Evolutionary conservation across 805 yeast genomes (phyloP).

Genomic region (Huiozyma naganishii): DNA sequence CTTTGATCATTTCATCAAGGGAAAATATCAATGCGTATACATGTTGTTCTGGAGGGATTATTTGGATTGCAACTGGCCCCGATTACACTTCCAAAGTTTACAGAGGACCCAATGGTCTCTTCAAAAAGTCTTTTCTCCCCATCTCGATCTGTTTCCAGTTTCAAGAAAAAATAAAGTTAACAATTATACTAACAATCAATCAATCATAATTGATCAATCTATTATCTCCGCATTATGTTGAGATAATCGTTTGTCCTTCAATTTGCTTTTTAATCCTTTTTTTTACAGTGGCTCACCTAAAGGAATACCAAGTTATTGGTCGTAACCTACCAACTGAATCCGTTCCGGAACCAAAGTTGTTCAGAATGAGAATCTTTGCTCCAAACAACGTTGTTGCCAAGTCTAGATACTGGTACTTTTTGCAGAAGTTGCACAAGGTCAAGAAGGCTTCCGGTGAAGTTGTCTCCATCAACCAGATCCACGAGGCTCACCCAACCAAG

Average conservation of each 20-base stretch:
- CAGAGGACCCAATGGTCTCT: too few relatives aligned
- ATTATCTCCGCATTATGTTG: too few relatives aligned
- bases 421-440: slow-evolving; percentile 98
- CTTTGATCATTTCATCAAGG: too few relatives aligned
- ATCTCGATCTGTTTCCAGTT: too few relatives aligned
- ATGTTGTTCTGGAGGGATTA: too few relatives aligned
- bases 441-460: slow-evolving; percentile 99
- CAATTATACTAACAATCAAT: background rate
- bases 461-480: slow-evolving; percentile 81
- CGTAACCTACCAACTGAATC: slow-evolving; percentile 99
- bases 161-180: background rate
- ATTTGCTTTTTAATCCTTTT: background rate
- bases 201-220: background rate
- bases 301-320: slow-evolving; percentile 99
- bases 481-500: slow-evolving; percentile 96
- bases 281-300: slow-evolving; percentile 77
- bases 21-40: too few relatives aligned
- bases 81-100: too few relatives aligned
- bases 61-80: too few relatives aligned
- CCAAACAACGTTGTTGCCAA: slow-evolving; percentile 98
- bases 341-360: slow-evolving; percentile 98
- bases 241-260: too few relatives aligned
- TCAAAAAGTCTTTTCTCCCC: too few relatives aligned
- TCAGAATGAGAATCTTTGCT: slow-evolving; percentile 99
- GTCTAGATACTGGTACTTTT: slow-evolving; percentile 99